Conservation (phyloP, 2,329 filamentous ascomycete species). For the Aspergillus ochraceoroseus region DNA sequence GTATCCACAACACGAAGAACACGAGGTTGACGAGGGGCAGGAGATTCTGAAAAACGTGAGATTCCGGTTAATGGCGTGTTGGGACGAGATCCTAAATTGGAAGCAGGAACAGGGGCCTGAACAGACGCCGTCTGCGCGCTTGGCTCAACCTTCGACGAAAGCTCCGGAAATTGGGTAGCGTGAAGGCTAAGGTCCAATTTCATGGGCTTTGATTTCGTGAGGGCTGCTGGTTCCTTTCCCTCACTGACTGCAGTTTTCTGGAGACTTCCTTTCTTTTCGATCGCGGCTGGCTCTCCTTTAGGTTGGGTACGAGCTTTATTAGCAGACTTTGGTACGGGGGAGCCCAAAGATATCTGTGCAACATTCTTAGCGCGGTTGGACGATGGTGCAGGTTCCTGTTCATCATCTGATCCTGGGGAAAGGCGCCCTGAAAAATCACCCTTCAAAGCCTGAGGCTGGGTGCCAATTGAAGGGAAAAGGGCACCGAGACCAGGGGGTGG, state of each 20-base stretch:
- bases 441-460: conserved; percentile 27
- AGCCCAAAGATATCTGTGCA: conserved; percentile 41
- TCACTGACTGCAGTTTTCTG: conserved; percentile 14
- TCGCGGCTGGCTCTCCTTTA: conserved; percentile 20
- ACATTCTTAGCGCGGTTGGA: conserved; percentile 29
- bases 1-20: conserved; percentile 56
- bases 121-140: conserved; percentile 20
- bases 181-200: conserved; percentile 31
- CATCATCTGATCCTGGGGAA: conserved; percentile 28
- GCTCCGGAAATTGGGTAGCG: conserved; percentile 18
- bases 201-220: conserved; percentile 32
- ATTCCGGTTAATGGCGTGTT: conserved; percentile 44
- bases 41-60: conserved; percentile 39
- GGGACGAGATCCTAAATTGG: conserved; percentile 45
- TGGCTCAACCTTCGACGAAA: conserved; percentile 25
- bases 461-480: conserved; percentile 26
- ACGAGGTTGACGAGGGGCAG: conserved; percentile 42
- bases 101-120: conserved; percentile 28
- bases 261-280: conserved; percentile 19
- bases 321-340: conserved; percentile 36
- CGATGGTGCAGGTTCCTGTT: conserved; percentile 19
- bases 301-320: conserved; percentile 26
- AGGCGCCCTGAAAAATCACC: conserved; percentile 24
- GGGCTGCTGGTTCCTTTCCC: conserved; percentile 9
- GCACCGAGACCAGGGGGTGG: conserved; percentile 29